Evolutionary conservation across 257 asterid species (phyloP), one percentile per base, ranked within the genome.

Genomic region (Fraxinus anomala): DNA sequence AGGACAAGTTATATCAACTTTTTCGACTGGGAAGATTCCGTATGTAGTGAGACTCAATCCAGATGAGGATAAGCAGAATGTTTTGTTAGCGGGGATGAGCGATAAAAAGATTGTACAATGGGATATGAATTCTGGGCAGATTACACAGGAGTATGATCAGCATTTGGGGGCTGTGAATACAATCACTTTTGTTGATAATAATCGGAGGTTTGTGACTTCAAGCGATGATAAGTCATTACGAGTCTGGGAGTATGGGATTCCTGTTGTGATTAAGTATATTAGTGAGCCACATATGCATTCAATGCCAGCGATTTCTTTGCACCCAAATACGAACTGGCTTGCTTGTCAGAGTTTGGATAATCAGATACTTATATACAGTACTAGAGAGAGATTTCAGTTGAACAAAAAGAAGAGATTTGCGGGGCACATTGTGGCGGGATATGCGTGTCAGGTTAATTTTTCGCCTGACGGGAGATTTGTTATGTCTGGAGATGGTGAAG

Each of bases 281-380:
- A 96, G 99, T 77, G 98, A 96, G 82, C 98, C 99, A 3, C 99
- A 96, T 75, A 96, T 96, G 99, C 99, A 96, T 79, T 96, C 99
- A 4, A 93, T 96, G 99, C 99, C 99, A 70, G 84, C 99, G 0
- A 92, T 96, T 65, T 73, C 99, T 1, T 75, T 94, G 85, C 98
- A 96, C 65, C 99, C 97, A 0, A 96, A 96, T 88, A 84, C 92
- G 0, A 93, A 96, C 67, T 96, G 98, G 98, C 96, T 96, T 72
- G 98, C 98, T 0, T 96, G 98, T 36, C 99, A 96, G 86, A 96
- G 98, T 85, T 92, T 96, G 94, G 98, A 96, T 86, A 96, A 96
- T 76, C 99, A 96, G 88, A 93, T 96, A 77, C 97, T 96, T 83
- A 96, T 96, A 37, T 96, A 96, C 82, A 87, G 98, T 68, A 88